A percentile compares a stretch with the other conserved stretches of the same genome.
phyloP scores from a whole-genome alignment of 1,284 basidiomycete genomes.

The Heliocybe sulcata region DNA sequence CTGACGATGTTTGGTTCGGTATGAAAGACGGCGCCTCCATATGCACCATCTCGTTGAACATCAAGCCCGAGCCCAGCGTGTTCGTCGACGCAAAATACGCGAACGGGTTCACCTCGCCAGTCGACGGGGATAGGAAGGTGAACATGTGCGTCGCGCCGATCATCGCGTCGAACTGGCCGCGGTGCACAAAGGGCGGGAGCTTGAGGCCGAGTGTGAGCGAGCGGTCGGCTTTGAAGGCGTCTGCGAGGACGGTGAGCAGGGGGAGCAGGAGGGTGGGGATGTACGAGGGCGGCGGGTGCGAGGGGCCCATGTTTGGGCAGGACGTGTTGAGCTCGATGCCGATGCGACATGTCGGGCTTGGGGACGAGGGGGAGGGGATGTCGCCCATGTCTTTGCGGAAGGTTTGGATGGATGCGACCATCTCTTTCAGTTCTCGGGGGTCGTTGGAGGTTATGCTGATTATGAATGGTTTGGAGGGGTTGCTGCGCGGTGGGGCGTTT shows the following conservation, averaged over 20 bases:
- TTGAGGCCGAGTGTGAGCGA: conserved; percentile 71
- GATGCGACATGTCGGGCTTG: conserved; percentile 22
- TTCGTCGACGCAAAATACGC: conserved; percentile 73
- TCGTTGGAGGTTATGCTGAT: conserved; percentile 65
- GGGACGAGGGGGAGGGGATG: conserved; percentile 13
- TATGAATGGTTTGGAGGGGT: conserved; percentile 71
- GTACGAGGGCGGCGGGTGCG: conserved; percentile 59
- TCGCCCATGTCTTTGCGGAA: conserved; percentile 40
- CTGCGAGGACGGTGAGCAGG: conserved; percentile 46
- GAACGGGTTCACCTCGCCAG: conserved; percentile 28
- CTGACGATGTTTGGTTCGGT: conserved; percentile 30
- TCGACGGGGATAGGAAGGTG: conserved; percentile 7
- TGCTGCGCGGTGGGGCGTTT: conserved; percentile 24
- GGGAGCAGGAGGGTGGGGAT: conserved; percentile 33
- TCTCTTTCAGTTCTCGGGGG: conserved; percentile 37
- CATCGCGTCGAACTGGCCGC: conserved; percentile 52
- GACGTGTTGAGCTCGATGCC: conserved; percentile 75
- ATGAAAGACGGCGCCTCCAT: conserved; percentile 6
- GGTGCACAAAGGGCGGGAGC: conserved; percentile 69
- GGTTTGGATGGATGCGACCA: conserved; percentile 51
- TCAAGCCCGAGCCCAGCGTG: conserved; percentile 62
- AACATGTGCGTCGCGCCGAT: conserved; percentile 30
- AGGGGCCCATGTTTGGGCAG: conserved; percentile 66
- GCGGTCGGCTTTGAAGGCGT: conserved; percentile 37
- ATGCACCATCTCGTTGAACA: conserved; percentile 47